These are phyloP conservation scores for bread wheat (Triticum aestivum) DNA, from an alignment of 176 grass and related monocot species.

Conservation along the genomic window DNA sequence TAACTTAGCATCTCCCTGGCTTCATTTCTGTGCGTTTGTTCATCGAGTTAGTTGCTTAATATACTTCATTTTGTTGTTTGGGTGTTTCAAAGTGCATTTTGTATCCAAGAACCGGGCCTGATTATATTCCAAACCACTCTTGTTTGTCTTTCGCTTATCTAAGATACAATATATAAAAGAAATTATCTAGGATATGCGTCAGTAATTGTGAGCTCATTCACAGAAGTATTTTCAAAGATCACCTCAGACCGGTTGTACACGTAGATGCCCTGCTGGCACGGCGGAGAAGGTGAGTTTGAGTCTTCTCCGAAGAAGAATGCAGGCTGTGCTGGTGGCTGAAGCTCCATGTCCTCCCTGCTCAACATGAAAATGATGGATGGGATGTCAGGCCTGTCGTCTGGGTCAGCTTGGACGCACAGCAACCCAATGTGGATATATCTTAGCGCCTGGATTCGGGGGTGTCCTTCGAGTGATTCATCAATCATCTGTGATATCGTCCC, in stretches of 20 bases:
- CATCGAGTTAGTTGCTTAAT: too few relatives aligned
- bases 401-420: conserved; percentile 47
- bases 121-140: too few relatives aligned
- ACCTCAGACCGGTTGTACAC: conserved; percentile 18
- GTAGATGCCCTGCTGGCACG: neutral
- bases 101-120: too few relatives aligned
- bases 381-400: conserved; percentile 52
- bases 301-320: conserved; percentile 33
- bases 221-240: conserved; percentile 6
- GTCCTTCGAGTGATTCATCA: conserved; percentile 24
- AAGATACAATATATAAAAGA: neutral
- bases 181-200: conserved; percentile 31
- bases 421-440: conserved; percentile 47
- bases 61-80: too few relatives aligned
- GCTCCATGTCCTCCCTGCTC: conserved; percentile 32
- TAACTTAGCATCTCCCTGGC: too few relatives aligned
- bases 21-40: too few relatives aligned
- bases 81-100: too few relatives aligned
- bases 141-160: neutral
- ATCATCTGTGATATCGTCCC: conserved; percentile 30
- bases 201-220: conserved; percentile 36
- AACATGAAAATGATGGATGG: conserved; percentile 49
- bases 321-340: conserved; percentile 31
- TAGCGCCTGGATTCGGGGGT: conserved; percentile 16
- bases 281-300: conserved; percentile 17